Evolutionary conservation across 805 yeast genomes (phyloP), one percentile per base, ranked within the genome.

Genomic region (Blastobotrys chiropterorum): DNA sequence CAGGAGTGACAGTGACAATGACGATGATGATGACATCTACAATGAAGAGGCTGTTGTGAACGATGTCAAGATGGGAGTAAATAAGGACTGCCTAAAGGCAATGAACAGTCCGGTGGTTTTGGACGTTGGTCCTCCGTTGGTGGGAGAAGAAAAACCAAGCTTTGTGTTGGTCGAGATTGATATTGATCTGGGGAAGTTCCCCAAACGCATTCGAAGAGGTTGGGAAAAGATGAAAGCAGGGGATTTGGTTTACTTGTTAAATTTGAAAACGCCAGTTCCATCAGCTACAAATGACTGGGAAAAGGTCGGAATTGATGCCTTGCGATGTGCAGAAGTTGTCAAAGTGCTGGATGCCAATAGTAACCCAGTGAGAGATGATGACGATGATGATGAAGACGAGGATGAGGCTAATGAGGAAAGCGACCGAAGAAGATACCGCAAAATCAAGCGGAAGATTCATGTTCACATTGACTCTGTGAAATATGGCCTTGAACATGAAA

Each of bases 271-370:
- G 13, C 63, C 61, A 7, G 39, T 26, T 26, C 34, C 34, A 11
- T 26, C 34, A 5, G 20, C 54, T 8, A 41, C 40, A n/a, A 47
- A 46, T 44, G 49, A 44, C 20, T 40, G 47, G 38, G 59, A 59
- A 38, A 44, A 51, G 16, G 31, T 53, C 5, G 70, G 69, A 1
- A 47, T 66, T 4, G 51, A 53, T 13, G 43, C 21, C 16, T 17
- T 66, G 13, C 46, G 64, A 11, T 53, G 61, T 3, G 70, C 63
- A 2, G 59, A 57, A 40, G 59, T 67, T 15, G 58, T 55, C n/a
- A 59, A 56, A 15, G 44, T 62, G 7, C 47, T 53, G n/a, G 67
- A 63, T 49, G 61, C 57, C 11, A 52, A 56, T 15, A 49, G 53
- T 13, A 48, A 38, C 22, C 51, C 52, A 15, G 47, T 59, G 21